Evolutionary conservation across 2,329 filamentous ascomycete genomes (phyloP).

Genomic region (Gremmenia infestans): DNA sequence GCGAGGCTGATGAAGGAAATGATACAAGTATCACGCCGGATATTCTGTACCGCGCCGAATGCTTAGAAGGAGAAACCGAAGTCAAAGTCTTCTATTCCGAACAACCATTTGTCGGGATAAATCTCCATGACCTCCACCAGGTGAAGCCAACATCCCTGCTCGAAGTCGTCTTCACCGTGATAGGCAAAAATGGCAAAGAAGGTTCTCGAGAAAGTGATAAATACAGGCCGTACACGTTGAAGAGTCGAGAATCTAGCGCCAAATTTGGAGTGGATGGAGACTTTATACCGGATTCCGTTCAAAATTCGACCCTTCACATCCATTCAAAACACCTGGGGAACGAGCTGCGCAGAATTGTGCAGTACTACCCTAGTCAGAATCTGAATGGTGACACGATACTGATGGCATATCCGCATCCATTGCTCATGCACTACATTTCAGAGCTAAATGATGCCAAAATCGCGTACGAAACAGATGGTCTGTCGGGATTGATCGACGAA

Average conservation of each 20-base stretch:
- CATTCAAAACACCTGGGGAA: neutral
- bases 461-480: neutral
- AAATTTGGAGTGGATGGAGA: neutral
- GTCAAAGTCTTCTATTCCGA: neutral
- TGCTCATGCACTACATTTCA: slow-evolving; percentile 27
- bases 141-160: neutral
- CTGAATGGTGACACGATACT: slow-evolving; percentile 4
- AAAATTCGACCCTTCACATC: neutral
- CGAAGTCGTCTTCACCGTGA: neutral
- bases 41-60: neutral
- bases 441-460: neutral
- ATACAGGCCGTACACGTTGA: neutral
- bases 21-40: neutral
- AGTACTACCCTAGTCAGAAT: slow-evolving; percentile 10
- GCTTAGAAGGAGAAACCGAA: neutral
- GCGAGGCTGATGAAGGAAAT: neutral
- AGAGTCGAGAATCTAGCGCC: neutral
- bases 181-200: neutral
- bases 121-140: neutral
- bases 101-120: neutral
- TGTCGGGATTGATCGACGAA: neutral
- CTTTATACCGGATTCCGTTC: neutral
- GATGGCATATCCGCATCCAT: slow-evolving; percentile 32
- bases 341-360: neutral
- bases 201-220: neutral